Evolutionary conservation across 2,329 filamentous ascomycete genomes (phyloP).

Genomic region (Colletotrichum phormii): DNA sequence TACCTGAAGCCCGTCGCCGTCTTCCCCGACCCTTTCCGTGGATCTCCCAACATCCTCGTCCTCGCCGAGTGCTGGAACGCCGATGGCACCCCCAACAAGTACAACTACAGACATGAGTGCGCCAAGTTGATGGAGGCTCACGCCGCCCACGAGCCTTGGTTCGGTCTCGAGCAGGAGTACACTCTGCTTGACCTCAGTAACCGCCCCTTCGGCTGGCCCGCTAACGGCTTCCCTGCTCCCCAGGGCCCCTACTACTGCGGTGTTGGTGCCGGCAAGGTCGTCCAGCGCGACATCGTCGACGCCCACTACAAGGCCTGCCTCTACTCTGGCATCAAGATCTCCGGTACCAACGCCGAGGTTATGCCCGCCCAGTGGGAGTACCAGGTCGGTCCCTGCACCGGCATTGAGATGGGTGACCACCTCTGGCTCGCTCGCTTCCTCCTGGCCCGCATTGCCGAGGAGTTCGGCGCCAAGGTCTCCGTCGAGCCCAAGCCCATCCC

Average conservation of each 20-base stretch:
- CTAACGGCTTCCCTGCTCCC: conserved; percentile 87
- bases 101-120: conserved; percentile 95
- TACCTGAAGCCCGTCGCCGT: conserved; percentile 92
- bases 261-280: conserved; percentile 96
- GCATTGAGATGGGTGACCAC: conserved; percentile 94
- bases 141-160: conserved; percentile 89
- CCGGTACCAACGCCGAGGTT: conserved; percentile 98
- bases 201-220: conserved; percentile 86
- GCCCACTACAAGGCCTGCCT: conserved; percentile 82
- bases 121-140: conserved; percentile 90
- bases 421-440: conserved; percentile 91
- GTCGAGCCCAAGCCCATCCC: conserved; percentile 95
- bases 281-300: conserved; percentile 98
- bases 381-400: conserved; percentile 91
- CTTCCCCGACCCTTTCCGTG: conserved; percentile 92
- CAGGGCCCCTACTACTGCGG: conserved; percentile 92
- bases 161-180: conserved; percentile 92
- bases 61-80: conserved; percentile 94
- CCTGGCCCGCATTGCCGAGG: conserved; percentile 90
- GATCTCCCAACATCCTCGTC: conserved; percentile 91
- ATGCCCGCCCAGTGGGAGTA: conserved; percentile 99
- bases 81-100: conserved; percentile 96
- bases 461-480: conserved; percentile 96
- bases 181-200: conserved; percentile 84
- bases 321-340: conserved; percentile 88